Conservation (phyloP, 306 rosid genomes). For the Prunus campanulata region DNA sequence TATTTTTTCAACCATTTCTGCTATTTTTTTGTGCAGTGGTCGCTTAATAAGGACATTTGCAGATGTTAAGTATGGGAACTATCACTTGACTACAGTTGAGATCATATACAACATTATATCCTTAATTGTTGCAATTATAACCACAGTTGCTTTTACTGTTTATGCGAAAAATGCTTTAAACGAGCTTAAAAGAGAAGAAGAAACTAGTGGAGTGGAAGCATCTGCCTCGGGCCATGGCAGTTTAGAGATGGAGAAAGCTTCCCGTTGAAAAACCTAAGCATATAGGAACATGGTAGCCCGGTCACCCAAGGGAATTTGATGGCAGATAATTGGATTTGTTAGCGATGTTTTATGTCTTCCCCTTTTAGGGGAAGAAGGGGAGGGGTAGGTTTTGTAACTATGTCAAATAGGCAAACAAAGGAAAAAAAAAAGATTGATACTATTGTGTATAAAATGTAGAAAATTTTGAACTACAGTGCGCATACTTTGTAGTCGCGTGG, state of each 20-base stretch:
- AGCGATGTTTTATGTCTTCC: conserved; percentile 3
- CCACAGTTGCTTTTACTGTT: conserved; percentile 76
- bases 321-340: conserved; percentile 26
- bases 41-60: conserved; percentile 77
- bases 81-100: conserved; percentile 76
- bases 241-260: conserved; percentile 61
- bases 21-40: conserved; percentile 54
- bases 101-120: conserved; percentile 81
- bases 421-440: background rate
- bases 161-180: conserved; percentile 76
- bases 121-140: conserved; percentile 69
- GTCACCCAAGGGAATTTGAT: background rate
- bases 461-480: background rate
- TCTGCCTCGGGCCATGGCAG: conserved; percentile 32
- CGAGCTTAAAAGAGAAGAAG: conserved; percentile 59
- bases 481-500: background rate
- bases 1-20: background rate
- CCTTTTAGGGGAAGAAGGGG: background rate
- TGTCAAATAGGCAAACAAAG: conserved; percentile 23
- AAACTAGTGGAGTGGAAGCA: conserved; percentile 41
- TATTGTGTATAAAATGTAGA: conserved; percentile 6
- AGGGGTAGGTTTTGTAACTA: conserved; percentile 23
- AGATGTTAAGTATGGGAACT: conserved; percentile 73
- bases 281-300: conserved; percentile 11
- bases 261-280: conserved; percentile 53